These are phyloP conservation scores for Brasenia schreberi DNA, from an alignment of 164 flowering plant genomes.

Conservation along the genomic window DNA sequence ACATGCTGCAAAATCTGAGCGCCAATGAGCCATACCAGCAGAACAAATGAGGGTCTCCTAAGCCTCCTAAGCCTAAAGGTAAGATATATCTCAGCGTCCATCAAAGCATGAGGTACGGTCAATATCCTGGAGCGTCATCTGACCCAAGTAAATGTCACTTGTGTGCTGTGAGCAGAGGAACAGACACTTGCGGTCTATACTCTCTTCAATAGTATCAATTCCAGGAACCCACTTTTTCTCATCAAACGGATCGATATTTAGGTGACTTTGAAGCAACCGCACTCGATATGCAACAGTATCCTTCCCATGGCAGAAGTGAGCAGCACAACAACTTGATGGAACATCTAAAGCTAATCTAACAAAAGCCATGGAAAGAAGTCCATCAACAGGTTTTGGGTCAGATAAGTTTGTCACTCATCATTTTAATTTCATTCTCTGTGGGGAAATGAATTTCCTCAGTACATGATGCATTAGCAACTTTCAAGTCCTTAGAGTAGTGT, in stretches of 20 bases:
- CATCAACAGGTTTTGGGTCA: slow-evolving; percentile 92
- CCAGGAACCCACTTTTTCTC: slow-evolving; percentile 50
- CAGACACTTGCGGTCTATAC: slow-evolving; percentile 51
- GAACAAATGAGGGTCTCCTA: background rate
- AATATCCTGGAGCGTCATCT: slow-evolving; percentile 62
- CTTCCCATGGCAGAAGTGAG: slow-evolving; percentile 59
- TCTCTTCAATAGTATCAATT: slow-evolving; percentile 60
- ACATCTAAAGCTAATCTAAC: slow-evolving; percentile 65
- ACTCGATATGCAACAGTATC: slow-evolving; percentile 52
- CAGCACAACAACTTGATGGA: slow-evolving; percentile 38
- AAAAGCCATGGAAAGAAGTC: slow-evolving; percentile 47
- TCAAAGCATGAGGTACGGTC: slow-evolving; percentile 53
- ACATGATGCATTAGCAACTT: slow-evolving; percentile 31
- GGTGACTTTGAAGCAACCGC: slow-evolving; percentile 44
- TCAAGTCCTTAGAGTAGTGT: slow-evolving; percentile 78
- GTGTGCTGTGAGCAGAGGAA: slow-evolving; percentile 64
- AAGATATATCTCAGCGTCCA: slow-evolving; percentile 14
- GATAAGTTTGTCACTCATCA: slow-evolving; percentile 79
- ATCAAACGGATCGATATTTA: slow-evolving; percentile 36
- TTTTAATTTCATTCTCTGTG: slow-evolving; percentile 64
- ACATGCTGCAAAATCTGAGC: too few relatives aligned
- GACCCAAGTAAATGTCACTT: slow-evolving; percentile 50
- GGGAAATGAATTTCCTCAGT: slow-evolving; percentile 61
- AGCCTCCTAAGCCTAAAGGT: too few relatives aligned
- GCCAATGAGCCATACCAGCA: background rate